Evolutionary conservation across 768 basidiomycete species (phyloP).

Genomic region (Termitomyces sp.): DNA sequence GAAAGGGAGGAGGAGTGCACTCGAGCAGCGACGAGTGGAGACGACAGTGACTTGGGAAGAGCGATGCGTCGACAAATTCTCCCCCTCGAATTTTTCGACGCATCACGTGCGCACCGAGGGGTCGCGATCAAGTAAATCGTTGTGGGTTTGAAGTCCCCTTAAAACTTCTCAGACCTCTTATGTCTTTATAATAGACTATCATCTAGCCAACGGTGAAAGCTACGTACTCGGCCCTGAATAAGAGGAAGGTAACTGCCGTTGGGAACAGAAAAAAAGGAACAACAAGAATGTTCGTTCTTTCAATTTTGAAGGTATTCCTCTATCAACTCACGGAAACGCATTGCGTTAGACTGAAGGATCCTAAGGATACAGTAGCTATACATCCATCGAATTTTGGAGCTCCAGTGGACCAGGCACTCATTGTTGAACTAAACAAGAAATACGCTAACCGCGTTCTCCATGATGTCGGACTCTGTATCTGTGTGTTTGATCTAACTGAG

Average conservation of each 20-base stretch:
- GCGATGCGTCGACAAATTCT: conserved; percentile 2
- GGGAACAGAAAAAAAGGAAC: background rate
- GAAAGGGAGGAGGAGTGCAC: background rate
- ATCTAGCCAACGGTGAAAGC: background rate
- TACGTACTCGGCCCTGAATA: background rate
- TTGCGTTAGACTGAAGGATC: background rate
- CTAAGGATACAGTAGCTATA: conserved; percentile 87
- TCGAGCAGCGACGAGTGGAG: background rate
- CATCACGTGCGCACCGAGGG: conserved; percentile 10
- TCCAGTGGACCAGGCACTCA: conserved; percentile 74
- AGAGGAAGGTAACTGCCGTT: background rate
- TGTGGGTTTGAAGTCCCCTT: background rate
- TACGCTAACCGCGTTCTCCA: conserved; percentile 91
- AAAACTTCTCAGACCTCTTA: conserved; percentile 3
- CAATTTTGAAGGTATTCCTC: conserved; percentile 34
- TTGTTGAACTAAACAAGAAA: conserved; percentile 87
- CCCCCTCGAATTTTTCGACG: conserved; percentile 7
- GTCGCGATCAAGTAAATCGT: too few species aligned
- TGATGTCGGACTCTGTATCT: conserved; percentile 88
- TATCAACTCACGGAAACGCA: background rate
- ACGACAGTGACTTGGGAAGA: background rate
- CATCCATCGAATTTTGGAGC: conserved; percentile 81
- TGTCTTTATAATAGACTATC: conserved; percentile 8
- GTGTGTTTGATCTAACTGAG: conserved; percentile 81
- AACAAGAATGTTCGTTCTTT: conserved; percentile 38